Evolutionary conservation across 2,329 filamentous ascomycete species (phyloP), one percentile per base, ranked within the genome.

Genomic region (Lanzia echinophila): DNA sequence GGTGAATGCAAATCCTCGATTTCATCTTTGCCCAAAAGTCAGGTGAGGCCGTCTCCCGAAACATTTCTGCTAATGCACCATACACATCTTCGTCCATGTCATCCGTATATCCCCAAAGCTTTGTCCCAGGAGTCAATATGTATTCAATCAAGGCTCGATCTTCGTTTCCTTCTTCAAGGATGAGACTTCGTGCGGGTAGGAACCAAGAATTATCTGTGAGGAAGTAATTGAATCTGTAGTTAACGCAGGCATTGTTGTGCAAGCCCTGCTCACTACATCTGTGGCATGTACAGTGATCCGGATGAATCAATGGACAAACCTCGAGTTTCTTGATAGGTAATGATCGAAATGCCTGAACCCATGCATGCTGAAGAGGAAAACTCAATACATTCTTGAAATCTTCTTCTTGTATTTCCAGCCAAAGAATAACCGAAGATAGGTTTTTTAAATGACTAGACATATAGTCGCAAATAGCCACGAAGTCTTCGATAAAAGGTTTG

Each of bases 101-200:
- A 36, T 47, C 45, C 6, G 31, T 36, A 34, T 36, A 47, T 8
- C 45, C 32, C 32, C 45, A 47, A 8, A 47, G 31, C 17, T 47
- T 47, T 4, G 45, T 33, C 4, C 17, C 19, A 1, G 45, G 45
- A 12, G 45, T 36, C 19, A 47, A 36, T 11, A 47, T 36, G 22
- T 36, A 13, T 2, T 5, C 10, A 5, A 47, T 47, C 5, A 24
- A 6, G 1, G 0, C 45, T 34, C 45, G 33, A 13, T 36, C 31
- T 6, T 47, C 19, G 4, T 22, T 47, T 15, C 1, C 1, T 3
- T 47, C 45, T 10, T 20, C 22, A 19, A 33, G 11, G 22, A 36
- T 3, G 3, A 32, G 45, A 19, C 11, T 47, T 22, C 7, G 6
- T n/a, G 17, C 1, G 10, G n/a, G n/a, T n/a, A n/a, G n/a, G n/a